These are phyloP conservation scores for Aspergillus latus DNA, from an alignment of 2,329 filamentous ascomycete genomes.

Conservation along the genomic window DNA sequence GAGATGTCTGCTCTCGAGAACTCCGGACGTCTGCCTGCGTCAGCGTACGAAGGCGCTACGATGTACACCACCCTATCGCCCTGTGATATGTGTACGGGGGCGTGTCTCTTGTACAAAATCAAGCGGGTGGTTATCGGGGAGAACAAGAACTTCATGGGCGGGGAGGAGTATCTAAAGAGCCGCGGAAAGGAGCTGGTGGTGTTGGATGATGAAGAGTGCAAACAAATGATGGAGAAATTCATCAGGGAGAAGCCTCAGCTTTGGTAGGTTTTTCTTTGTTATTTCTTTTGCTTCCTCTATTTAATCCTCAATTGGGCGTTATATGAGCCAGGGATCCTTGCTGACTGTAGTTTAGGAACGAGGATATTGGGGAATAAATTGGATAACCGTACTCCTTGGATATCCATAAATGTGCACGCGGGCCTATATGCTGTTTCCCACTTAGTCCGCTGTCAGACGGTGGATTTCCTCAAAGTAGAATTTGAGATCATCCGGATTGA, in stretches of 20 bases:
- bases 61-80: constrained; percentile 81
- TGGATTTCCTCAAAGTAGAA: constrained; percentile 95
- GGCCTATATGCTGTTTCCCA: background rate
- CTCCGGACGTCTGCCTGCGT: constrained; percentile 69
- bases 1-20: constrained; percentile 75
- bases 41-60: constrained; percentile 68
- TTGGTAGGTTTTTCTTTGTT: constrained; percentile 54
- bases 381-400: background rate
- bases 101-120: constrained; percentile 74
- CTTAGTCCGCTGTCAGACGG: constrained; percentile 46
- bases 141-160: constrained; percentile 72
- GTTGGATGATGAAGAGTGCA: constrained; percentile 64
- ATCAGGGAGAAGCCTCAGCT: constrained; percentile 70
- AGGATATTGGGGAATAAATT: constrained; percentile 56
- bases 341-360: constrained; percentile 48
- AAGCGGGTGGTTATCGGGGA: constrained; percentile 73
- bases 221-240: constrained; percentile 68
- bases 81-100: constrained; percentile 80
- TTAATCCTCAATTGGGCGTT: background rate
- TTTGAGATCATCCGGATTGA: constrained; percentile 87
- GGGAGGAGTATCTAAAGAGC: constrained; percentile 67
- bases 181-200: constrained; percentile 73
- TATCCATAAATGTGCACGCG: background rate
- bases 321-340: background rate
- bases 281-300: background rate